Conservation (phyloP, 148 eudicot genomes). For the Rhododendron vialii region DNA sequence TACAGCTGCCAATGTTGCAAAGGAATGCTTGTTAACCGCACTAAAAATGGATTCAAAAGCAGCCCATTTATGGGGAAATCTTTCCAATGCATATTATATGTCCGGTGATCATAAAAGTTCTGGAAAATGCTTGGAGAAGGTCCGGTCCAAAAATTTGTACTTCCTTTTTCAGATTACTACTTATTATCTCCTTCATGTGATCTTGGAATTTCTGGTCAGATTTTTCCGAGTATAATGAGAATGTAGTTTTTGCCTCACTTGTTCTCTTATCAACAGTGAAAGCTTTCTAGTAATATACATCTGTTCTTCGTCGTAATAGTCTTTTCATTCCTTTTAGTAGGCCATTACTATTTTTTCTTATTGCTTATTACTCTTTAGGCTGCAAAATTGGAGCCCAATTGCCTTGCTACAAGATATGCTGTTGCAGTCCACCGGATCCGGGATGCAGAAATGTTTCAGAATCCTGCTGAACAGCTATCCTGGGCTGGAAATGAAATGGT, state of each 20-base stretch:
- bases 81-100: slow-evolving; percentile 77
- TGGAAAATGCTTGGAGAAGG: slow-evolving; percentile 95
- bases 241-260: neutral
- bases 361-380: slow-evolving; percentile 41
- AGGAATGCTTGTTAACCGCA: slow-evolving; percentile 90
- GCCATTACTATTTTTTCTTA: neutral
- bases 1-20: slow-evolving; percentile 64
- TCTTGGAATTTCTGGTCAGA: neutral
- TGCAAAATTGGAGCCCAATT: slow-evolving; percentile 87
- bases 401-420: slow-evolving; percentile 87
- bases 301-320: neutral
- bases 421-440: slow-evolving; percentile 82
- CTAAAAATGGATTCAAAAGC: slow-evolving; percentile 72
- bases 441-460: slow-evolving; percentile 90
- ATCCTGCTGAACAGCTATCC: slow-evolving; percentile 79
- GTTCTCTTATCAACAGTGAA: neutral
- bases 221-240: neutral
- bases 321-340: neutral
- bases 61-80: slow-evolving; percentile 90
- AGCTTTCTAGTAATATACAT: neutral
- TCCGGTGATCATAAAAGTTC: slow-evolving; percentile 74
- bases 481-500: slow-evolving; percentile 99
- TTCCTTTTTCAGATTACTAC: neutral
- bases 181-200: neutral
- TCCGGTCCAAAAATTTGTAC: slow-evolving; percentile 10